A percentile compares a stretch with the other conserved stretches of the same genome.
Conservation (phyloP, 148 eudicot species). For the Cornus florida region DNA sequence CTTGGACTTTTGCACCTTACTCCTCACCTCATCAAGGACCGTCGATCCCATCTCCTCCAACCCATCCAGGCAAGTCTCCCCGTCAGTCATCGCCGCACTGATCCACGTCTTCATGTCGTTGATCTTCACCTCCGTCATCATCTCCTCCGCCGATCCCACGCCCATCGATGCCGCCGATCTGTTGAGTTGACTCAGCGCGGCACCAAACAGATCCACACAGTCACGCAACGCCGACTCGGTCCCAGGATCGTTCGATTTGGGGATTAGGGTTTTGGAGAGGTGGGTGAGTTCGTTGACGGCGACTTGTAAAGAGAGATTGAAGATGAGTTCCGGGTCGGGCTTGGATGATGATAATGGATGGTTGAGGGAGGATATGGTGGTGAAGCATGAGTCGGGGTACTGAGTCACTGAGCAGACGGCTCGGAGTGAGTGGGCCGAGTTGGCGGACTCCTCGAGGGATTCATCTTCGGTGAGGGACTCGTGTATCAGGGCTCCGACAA, state of each 20-base stretch:
- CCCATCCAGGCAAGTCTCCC: constrained; percentile 61
- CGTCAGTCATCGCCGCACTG: constrained; percentile 55
- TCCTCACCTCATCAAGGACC: constrained; percentile 33
- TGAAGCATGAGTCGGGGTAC: constrained; percentile 27
- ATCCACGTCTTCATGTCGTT: constrained; percentile 56
- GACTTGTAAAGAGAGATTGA: constrained; percentile 33
- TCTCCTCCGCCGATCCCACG: constrained; percentile 9
- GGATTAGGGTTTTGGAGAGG: constrained; percentile 23
- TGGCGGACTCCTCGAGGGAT: neutral
- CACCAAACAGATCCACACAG: constrained; percentile 41
- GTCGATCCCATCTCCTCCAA: constrained; percentile 54
- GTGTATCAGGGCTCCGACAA: constrained; percentile 12
- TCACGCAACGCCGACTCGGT: constrained; percentile 40
- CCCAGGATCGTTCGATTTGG: constrained; percentile 20
- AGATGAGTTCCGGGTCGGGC: constrained; percentile 32
- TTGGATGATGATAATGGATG: constrained; percentile 7
- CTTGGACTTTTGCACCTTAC: constrained; percentile 37
- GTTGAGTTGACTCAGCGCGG: constrained; percentile 43
- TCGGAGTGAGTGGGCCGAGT: constrained; percentile 16
- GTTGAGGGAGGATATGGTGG: constrained; percentile 29
- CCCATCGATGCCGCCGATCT: constrained; percentile 20
- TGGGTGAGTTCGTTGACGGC: constrained; percentile 17
- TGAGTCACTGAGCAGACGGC: constrained; percentile 29
- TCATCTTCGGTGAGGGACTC: constrained; percentile 3
- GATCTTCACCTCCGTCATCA: constrained; percentile 33